Evolutionary conservation across 1,284 basidiomycete genomes (phyloP).

Genomic region (Ustilago lituana): DNA sequence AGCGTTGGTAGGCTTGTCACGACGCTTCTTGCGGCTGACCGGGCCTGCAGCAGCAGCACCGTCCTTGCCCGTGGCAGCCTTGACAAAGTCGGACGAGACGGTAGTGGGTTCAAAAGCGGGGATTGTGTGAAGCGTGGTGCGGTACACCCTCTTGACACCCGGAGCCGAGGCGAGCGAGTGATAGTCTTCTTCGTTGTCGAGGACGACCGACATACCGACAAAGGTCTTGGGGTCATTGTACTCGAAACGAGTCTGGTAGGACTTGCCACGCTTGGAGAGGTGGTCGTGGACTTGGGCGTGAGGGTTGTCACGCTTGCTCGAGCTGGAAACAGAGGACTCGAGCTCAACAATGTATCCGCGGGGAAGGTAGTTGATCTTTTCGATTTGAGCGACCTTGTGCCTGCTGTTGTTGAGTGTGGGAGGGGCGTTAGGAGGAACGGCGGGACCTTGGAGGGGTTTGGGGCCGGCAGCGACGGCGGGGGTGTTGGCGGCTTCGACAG

Average conservation of each 20-base stretch:
- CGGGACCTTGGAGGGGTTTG: slow-evolving; percentile 21
- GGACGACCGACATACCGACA: slow-evolving; percentile 47
- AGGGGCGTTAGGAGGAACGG: slow-evolving; percentile 17
- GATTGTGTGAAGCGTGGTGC: slow-evolving; percentile 37
- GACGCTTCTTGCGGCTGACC: slow-evolving; percentile 25
- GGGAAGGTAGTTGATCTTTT: slow-evolving; percentile 34
- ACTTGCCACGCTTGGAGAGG: slow-evolving; percentile 40
- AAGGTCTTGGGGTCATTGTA: slow-evolving; percentile 50
- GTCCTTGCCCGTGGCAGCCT: slow-evolving; percentile 32
- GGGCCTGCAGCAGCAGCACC: slow-evolving; percentile 5
- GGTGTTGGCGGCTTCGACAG: slow-evolving; percentile 19
- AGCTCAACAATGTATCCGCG: slow-evolving; percentile 48
- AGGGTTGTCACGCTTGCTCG: slow-evolving; percentile 31
- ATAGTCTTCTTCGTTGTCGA: slow-evolving; percentile 49
- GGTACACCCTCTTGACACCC: slow-evolving; percentile 45
- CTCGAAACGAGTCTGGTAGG: slow-evolving; percentile 48
- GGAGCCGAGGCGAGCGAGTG: slow-evolving; percentile 36
- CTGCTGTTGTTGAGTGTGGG: slow-evolving; percentile 31
- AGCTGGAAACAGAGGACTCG: slow-evolving; percentile 20
- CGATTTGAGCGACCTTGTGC: slow-evolving; percentile 29
- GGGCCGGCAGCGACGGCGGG: slow-evolving; percentile 31
- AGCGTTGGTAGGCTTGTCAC: slow-evolving; percentile 33
- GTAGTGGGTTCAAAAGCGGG: slow-evolving; percentile 45
- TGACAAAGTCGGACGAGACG: slow-evolving; percentile 44
- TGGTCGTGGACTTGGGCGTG: slow-evolving; percentile 46